Evolutionary conservation across 257 asterid genomes (phyloP), one percentile per base, ranked within the genome.

Genomic region (Knoxia roxburghii): DNA sequence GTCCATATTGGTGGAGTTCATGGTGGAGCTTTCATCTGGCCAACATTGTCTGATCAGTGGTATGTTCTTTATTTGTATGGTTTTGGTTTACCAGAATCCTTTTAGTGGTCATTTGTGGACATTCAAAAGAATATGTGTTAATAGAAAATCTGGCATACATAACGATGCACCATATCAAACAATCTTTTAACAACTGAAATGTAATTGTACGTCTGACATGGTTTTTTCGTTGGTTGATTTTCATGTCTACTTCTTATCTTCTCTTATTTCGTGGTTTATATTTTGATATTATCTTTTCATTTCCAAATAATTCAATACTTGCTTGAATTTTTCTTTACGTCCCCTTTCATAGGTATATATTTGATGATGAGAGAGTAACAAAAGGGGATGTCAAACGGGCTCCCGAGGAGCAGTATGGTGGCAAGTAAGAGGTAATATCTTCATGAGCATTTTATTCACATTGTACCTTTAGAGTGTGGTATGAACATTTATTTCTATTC

Each of bases 1-100:
- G 99, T 94, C 67, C 99, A 94, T 76, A 90, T 96, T 6, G 97
- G 99, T 23, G 96, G 97, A 35, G 96, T 90, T 74, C 99, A 94
- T 51, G 97, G 99, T 65, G 99, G 99, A 68, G 99, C 97, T 70
- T 94, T 81, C 81, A 94, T 90, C 86, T 87, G 99, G 80, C 99
- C 99, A 14, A 90, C 93, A 24, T 88, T 90, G 60, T 82, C 96
- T 62, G 96, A 90, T 68, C 95, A 84, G 61, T 94, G 99, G 99
- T 94, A 90, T 62, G 83, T 45, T 45, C 29, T 49, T 65, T 33
- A 27, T 39, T 29, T 32, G 43, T 12, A 56, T 13, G 5, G 35
- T 20, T 9, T 30, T 18, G 23, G 37, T 54, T n/a, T 1, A 13
- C 9, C 43, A 9, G 11, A 13, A 29, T 21, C 29, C 1, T 65